phyloP scores from a whole-genome alignment of 192 early-diverging fungal species.

The Linnemannia exigua region DNA sequence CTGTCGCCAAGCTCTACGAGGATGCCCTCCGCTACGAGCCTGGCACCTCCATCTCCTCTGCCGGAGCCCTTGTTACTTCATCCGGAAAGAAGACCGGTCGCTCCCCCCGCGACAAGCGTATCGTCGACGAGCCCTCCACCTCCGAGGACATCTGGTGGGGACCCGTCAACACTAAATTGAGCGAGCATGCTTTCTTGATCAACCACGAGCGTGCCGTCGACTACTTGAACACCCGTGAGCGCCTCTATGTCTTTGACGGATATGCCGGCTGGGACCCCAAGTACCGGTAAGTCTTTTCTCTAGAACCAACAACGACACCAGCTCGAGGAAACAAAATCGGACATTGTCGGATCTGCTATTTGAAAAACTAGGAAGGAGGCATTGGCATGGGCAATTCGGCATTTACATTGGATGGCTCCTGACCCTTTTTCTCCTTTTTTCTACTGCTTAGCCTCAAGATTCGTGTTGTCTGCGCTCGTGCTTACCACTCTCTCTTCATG shows the following conservation, averaged over 20 bases:
- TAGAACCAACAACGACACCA: neutral
- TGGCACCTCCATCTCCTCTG: conserved; percentile 91
- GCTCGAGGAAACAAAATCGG: neutral
- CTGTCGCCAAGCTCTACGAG: conserved; percentile 93
- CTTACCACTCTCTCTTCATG: conserved; percentile 99
- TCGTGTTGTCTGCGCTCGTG: conserved; percentile 93
- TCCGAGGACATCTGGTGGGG: conserved; percentile 98
- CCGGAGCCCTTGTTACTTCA: conserved; percentile 92
- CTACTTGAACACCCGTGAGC: conserved; percentile 96
- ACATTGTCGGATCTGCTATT: conserved; percentile 2
- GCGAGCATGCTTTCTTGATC: conserved; percentile 86
- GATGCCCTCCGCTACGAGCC: conserved; percentile 88
- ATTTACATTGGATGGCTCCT: conserved; percentile 6
- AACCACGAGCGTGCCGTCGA: conserved; percentile 97
- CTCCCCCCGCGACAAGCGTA: conserved; percentile 97
- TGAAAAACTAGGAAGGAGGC: neutral
- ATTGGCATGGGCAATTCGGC: neutral
- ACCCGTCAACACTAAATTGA: conserved; percentile 96
- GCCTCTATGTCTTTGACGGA: conserved; percentile 97
- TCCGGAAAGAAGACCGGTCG: conserved; percentile 96
- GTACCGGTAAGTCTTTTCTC: conserved; percentile 72
- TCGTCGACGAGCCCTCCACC: conserved; percentile 92
- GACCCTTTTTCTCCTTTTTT: neutral
- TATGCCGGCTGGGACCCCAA: conserved; percentile 99
- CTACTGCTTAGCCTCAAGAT: conserved; percentile 83